Base-by-base conservation (phyloP, 2,329 filamentous ascomycete genomes). In the Cytospora piceae region DNA sequence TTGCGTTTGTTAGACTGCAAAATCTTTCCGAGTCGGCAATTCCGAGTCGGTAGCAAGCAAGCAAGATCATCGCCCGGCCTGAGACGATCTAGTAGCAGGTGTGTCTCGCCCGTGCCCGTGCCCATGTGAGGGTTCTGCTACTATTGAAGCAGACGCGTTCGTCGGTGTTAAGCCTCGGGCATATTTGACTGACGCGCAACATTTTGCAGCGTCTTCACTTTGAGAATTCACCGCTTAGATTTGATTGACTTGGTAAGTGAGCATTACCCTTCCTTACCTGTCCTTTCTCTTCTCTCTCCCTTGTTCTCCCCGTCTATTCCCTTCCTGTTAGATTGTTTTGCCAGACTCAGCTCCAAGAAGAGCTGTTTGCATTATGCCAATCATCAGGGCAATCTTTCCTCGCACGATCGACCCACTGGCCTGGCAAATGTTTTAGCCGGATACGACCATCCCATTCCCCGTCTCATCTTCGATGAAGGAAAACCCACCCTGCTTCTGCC, bases 401-500 rank as follows among this genome's bases (percentile, higher is more conserved):
- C 29, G 29, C 52, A 51, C 58, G 31, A 61, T 61, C 60, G 52
- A 54, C n/a, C 32, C 42, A 34, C 61, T 51, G 54, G 53, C 37
- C 53, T 49, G 42, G 42, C 27, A 31, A 20, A 54, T 64, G 31
- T 58, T 49, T 53, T 58, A 42, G 55, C 24, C 46, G 42, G 55
- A 32, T 37, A 49, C 49, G 34, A 37, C 54, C 59, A 14, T 22
- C 49, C 29, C 49, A 15, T 46, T 34, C 42, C 20, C 39, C 58
- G 52, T 52, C 52, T 51, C 37, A 53, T 56, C 56, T 61, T 55
- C 54, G 54, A 53, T 49, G 51, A 37, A 58, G 49, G 46, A 29
- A 55, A 58, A 31, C 53, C 49, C 56, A 56, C 58, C 64, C 59
- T 31, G 59, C 58, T 51, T 55, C 54, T 58, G 37, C 55, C 56